These are phyloP conservation scores for Waltergamsia citrina DNA, from an alignment of 2,329 filamentous ascomycete genomes.

Conservation along the genomic window DNA sequence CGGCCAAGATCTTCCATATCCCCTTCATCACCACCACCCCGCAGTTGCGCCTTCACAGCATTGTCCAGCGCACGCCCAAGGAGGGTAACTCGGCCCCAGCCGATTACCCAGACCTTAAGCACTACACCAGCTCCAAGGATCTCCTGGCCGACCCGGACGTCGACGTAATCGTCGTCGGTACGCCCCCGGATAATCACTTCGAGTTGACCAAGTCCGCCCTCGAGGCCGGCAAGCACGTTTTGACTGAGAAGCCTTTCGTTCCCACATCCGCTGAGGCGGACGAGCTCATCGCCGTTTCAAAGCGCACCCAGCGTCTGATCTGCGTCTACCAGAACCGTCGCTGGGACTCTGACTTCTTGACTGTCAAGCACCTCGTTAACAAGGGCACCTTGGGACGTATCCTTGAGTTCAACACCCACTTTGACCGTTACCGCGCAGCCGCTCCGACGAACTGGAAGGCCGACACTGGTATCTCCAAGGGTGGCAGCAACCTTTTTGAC, in stretches of 20 bases:
- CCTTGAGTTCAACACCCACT: slow-evolving; percentile 71
- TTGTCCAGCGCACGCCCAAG: slow-evolving; percentile 65
- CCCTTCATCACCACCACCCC: slow-evolving; percentile 61
- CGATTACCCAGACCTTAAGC: slow-evolving; percentile 56
- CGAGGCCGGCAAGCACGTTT: slow-evolving; percentile 63
- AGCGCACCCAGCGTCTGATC: slow-evolving; percentile 39
- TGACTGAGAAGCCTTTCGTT: slow-evolving; percentile 79
- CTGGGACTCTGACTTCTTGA: slow-evolving; percentile 70
- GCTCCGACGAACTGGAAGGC: slow-evolving; percentile 59
- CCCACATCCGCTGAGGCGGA: slow-evolving; percentile 60
- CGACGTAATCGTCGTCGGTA: slow-evolving; percentile 62
- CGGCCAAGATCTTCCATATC: slow-evolving; percentile 77
- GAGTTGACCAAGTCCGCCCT: slow-evolving; percentile 54
- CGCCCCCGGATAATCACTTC: slow-evolving; percentile 64
- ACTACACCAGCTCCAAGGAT: slow-evolving; percentile 52
- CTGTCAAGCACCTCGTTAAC: slow-evolving; percentile 52
- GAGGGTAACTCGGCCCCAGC: slow-evolving; percentile 55
- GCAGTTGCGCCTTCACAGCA: slow-evolving; percentile 58
- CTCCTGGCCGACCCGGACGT: slow-evolving; percentile 57
- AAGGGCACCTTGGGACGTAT: slow-evolving; percentile 57
- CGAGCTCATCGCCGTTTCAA: slow-evolving; percentile 47
- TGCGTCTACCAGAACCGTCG: slow-evolving; percentile 71
- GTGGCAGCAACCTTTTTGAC: slow-evolving; percentile 63
- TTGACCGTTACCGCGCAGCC: slow-evolving; percentile 59
- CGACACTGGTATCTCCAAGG: slow-evolving; percentile 44